Evolutionary conservation across 2,329 filamentous ascomycete species (phyloP).

Genomic region (Epichloe hybrida): DNA sequence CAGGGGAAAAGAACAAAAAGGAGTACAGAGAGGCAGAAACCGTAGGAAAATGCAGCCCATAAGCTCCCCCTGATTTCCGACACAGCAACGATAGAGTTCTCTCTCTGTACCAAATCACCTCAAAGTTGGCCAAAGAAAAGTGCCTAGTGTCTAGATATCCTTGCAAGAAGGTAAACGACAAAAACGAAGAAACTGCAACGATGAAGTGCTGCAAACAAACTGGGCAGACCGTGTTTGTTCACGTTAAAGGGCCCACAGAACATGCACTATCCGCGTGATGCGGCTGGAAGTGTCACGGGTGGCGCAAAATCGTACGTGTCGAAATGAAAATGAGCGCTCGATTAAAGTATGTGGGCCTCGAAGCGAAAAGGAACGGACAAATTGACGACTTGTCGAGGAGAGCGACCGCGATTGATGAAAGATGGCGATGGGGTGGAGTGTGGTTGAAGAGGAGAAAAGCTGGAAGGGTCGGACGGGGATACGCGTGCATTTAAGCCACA

Average conservation of each 20-base stretch:
- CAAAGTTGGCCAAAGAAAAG: slow-evolving; percentile 13
- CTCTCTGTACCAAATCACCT: slow-evolving; percentile 18
- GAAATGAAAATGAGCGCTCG: background rate
- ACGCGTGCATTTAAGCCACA: slow-evolving; percentile 1
- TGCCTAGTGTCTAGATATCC: slow-evolving; percentile 9
- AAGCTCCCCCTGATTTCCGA: slow-evolving; percentile 25
- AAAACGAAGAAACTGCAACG: slow-evolving; percentile 6
- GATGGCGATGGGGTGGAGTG: background rate
- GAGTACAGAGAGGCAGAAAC: slow-evolving; percentile 26
- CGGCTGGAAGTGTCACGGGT: background rate
- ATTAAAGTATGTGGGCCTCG: background rate
- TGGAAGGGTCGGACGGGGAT: background rate
- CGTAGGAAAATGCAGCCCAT: slow-evolving; percentile 19
- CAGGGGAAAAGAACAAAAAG: slow-evolving; percentile 23
- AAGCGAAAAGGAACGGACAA: background rate
- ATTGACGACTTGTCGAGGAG: background rate
- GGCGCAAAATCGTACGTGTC: background rate
- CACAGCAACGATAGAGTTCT: slow-evolving; percentile 17
- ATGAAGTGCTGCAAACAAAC: background rate
- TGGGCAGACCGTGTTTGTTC: background rate
- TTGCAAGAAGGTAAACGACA: slow-evolving; percentile 11
- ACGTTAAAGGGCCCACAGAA: slow-evolving; percentile 2
- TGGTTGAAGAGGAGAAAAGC: slow-evolving; percentile 2
- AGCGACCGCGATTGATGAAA: background rate
- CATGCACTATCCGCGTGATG: slow-evolving; percentile 1